These are phyloP conservation scores for Neonectria faginata DNA, from an alignment of 2,329 filamentous ascomycete species.

Conservation along the genomic window DNA sequence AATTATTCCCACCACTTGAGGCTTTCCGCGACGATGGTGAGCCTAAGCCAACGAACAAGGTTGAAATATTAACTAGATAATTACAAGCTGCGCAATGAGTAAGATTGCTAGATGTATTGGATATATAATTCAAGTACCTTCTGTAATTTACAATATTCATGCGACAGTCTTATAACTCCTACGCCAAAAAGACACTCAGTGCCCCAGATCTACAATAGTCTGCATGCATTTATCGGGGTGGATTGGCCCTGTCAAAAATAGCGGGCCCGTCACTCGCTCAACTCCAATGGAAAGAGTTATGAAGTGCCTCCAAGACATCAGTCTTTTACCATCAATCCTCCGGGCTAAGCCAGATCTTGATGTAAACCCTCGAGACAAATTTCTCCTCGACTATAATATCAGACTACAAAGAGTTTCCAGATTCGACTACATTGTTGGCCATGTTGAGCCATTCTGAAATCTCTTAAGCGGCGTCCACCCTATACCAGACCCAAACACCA, in stretches of 20 bases:
- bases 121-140: background rate
- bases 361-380: background rate
- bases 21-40: too few species aligned
- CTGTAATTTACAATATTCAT: background rate
- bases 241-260: background rate
- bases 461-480: background rate
- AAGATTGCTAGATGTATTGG: background rate
- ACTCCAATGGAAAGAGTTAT: constrained; percentile 11
- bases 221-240: constrained; percentile 26
- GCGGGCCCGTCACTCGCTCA: constrained; percentile 12
- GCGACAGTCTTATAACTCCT: background rate
- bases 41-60: too few species aligned
- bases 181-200: background rate
- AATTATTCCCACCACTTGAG: too few species aligned
- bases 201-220: too few species aligned
- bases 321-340: background rate
- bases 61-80: too few species aligned
- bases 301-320: background rate
- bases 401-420: background rate
- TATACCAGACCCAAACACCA: constrained; percentile 22
- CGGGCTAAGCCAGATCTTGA: background rate
- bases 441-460: constrained; percentile 1
- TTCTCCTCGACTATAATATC: background rate
- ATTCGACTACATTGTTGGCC: background rate
- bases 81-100: too few species aligned